Evolutionary conservation across 495 filamentous ascomycete species (phyloP), one percentile per base, ranked within the genome.

Genomic region (Aspergillus carlsbadensis): DNA sequence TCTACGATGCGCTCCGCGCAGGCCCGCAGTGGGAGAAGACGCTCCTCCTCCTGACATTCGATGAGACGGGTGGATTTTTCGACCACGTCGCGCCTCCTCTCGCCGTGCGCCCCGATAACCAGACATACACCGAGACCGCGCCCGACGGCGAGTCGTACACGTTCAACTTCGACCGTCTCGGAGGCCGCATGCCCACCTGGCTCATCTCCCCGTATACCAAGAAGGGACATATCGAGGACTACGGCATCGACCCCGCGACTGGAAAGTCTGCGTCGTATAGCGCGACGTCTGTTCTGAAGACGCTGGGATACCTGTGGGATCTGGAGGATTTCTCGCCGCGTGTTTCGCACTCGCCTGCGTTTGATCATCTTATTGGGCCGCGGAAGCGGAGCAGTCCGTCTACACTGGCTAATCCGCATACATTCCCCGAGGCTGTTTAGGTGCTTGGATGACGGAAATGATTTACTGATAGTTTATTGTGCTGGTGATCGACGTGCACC

Each of bases 31-130:
- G 78, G 77, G 61, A 77, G 0, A 54, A 74, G 24, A 78, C 77
- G 6, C 67, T 81, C n/a, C 67, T 79, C 52, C 67, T 79, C 50
- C 56, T 81, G n/a, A 81, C 75, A 46, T 81, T 74, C 45, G 78
- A 79, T 54, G 77, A 79, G 65, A 74, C 70, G 4, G 75, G 78
- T 20, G 76, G 78, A 42, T 79, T 78, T 70, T 67, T 65, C 42
- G 78, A 81, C 65, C 78, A 81, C 59, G 75, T 79, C 15, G 66
- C 75, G 1, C 71, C 78, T 2, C 78, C 78, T 5, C 62, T 72
- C 21, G 71, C 68, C 45, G 63, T 70, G 10, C 70, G 60, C 44
- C 61, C 72, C 0, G 77, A 80, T 49, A 55, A 68, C 56, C 45
- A 73, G 49, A 71, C 71, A 1, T 80, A 77, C 67, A 80, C 71